Base-by-base conservation (phyloP, 1,139 yeast species). In the Blastobotrys serpentis region DNA sequence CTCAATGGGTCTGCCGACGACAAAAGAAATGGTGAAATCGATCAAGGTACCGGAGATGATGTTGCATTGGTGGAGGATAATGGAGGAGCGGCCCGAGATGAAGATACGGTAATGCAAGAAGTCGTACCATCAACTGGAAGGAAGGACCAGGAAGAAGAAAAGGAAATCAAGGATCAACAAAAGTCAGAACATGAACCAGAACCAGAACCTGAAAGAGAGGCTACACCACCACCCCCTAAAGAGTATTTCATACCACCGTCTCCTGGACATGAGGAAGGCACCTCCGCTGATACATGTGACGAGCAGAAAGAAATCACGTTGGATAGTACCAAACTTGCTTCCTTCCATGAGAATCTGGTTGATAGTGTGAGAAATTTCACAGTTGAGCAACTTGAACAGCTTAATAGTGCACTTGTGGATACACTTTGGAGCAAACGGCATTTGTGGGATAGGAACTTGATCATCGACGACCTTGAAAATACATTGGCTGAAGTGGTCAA, bases 341-440 rank as follows among this genome's bases (percentile, higher is more conserved):
- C 48, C 1, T 58, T 76, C 17, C 54, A 66, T 26, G 19, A 55
- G 1, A 43, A 52, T 34, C 63, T 83, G 5, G 64, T 74, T 8
- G 47, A 49, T 0, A 57, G 56, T 17, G 79, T 95, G 0, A 72
- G 69, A 11, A 73, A 72, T 17, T 74, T 73, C 54, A 77, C 81
- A 2, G 74, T 92, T n/a, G 95, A 86, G 50, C 72, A 76, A 52
- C 71, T 92, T 34, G 97, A 92, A 66, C 78, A 78, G 43, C 67
- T 84, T 11, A 84, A 84, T 72, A 82, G 98, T 3, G 73, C 76
- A 42, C 65, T 89, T 43, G 80, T 86, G 72, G 92, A 86, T 46
- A 72, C 82, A 11, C 75, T 86, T 2, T 92, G 97, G 96, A 68
- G 72, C 8, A 78, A 79, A 54, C 74, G 95, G 47, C 67, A 73